phyloP scores from a whole-genome alignment of 2,329 filamentous ascomycete genomes.

The Verruconis gallopava region DNA sequence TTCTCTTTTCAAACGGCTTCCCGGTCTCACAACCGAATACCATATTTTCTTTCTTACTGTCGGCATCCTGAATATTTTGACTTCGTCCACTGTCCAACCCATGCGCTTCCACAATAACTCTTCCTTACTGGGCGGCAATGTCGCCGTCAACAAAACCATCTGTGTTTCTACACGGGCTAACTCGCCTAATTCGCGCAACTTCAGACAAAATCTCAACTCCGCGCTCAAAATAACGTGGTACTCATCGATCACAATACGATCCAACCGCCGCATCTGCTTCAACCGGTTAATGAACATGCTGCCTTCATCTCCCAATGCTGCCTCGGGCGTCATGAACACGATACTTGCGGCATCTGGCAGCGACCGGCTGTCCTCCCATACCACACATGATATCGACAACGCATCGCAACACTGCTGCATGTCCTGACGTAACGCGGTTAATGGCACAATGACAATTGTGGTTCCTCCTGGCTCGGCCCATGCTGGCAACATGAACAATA shows the following conservation, averaged over 20 bases:
- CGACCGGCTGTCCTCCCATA: too few species aligned
- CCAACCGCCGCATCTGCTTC: conserved; percentile 11
- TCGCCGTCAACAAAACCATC: conserved; percentile 13
- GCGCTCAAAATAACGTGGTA: conserved; percentile 15
- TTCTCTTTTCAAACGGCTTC: conserved; percentile 2
- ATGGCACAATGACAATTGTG: conserved; percentile 15
- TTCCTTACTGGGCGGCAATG: conserved; percentile 11
- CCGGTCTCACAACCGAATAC: conserved; percentile 10
- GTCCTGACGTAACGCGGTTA: conserved; percentile 12
- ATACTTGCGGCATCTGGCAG: neutral
- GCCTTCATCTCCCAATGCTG: conserved; percentile 12
- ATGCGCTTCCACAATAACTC: conserved; percentile 10
- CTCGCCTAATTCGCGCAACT: conserved; percentile 11
- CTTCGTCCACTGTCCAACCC: conserved; percentile 10
- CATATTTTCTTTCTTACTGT: conserved; percentile 11
- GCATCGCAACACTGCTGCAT: conserved; percentile 8
- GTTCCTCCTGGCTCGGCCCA: conserved; percentile 12
- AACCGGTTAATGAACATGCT: conserved; percentile 9
- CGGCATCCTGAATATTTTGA: conserved; percentile 12
- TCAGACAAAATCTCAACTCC: conserved; percentile 12
- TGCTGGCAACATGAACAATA: conserved; percentile 15
- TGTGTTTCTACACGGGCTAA: conserved; percentile 11
- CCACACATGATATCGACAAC: conserved; percentile 3
- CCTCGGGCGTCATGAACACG: neutral
- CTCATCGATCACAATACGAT: conserved; percentile 13